Evolutionary conservation across 305 asterid species (phyloP).

Genomic region (Fraxinus greggii): DNA sequence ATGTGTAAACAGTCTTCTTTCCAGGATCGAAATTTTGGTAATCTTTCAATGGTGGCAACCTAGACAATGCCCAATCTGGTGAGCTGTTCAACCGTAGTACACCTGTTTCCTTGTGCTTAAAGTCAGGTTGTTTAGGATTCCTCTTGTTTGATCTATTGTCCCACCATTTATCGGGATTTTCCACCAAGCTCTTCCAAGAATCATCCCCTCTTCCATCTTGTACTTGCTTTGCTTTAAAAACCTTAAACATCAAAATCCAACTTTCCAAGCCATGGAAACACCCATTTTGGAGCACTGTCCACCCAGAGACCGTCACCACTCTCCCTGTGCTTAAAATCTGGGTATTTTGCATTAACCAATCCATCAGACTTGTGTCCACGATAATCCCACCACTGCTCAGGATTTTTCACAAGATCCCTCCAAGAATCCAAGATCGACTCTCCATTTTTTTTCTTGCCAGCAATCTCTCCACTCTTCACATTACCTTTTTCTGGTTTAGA

Average conservation of each 20-base stretch:
- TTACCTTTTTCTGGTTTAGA: constrained; percentile 9
- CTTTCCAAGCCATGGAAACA: constrained; percentile 41
- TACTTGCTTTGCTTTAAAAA: constrained; percentile 20
- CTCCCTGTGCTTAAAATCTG: constrained; percentile 75
- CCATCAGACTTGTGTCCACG: constrained; percentile 59
- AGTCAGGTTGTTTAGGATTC: constrained; percentile 69
- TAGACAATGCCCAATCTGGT: constrained; percentile 55
- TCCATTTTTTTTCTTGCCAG: constrained; percentile 24
- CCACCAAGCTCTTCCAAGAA: constrained; percentile 53
- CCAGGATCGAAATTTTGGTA: constrained; percentile 17
- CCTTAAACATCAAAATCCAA: constrained; percentile 44
- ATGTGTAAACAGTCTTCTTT: background rate
- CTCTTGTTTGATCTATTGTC: constrained; percentile 55
- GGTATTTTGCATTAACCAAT: constrained; percentile 48
- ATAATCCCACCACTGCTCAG: constrained; percentile 69
- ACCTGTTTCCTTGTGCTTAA: constrained; percentile 66
- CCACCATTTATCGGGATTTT: constrained; percentile 29
- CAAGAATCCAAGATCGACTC: constrained; percentile 38
- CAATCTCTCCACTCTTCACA: constrained; percentile 19
- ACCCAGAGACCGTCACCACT: constrained; percentile 56
- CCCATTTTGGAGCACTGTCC: constrained; percentile 52
- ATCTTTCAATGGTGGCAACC: constrained; percentile 47
- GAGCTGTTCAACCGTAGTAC: constrained; percentile 45
- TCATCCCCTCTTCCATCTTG: constrained; percentile 33
- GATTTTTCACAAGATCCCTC: constrained; percentile 67